Conservation (phyloP, 345 rosid species). For the Ailanthus altissimus region DNA sequence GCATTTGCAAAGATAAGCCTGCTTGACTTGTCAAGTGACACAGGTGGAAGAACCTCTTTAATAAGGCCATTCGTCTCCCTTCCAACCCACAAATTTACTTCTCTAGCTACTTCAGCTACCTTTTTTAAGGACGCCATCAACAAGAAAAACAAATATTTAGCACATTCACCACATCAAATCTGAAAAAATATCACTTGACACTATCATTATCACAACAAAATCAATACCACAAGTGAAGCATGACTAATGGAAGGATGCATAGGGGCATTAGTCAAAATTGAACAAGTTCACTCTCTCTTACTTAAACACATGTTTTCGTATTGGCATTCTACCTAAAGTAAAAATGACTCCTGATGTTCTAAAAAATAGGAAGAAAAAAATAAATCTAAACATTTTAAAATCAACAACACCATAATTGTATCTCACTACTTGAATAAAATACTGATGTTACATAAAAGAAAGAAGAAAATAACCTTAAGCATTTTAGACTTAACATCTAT, state of each 20-base stretch:
- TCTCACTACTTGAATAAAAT: too few species aligned
- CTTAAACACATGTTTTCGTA: too few species aligned
- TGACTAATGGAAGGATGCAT: background rate
- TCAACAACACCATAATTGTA: too few species aligned
- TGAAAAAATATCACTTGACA: background rate
- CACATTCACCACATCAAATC: background rate
- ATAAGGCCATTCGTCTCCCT: constrained; percentile 72
- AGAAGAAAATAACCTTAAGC: too few species aligned
- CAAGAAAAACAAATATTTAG: background rate
- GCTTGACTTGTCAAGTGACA: constrained; percentile 52
- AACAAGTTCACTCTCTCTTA: too few species aligned
- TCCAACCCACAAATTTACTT: constrained; percentile 79
- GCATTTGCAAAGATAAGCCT: constrained; percentile 68
- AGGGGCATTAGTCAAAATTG: background rate
- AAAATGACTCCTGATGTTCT: too few species aligned
- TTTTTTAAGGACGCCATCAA: constrained; percentile 26
- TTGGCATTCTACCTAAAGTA: too few species aligned
- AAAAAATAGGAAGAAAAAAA: too few species aligned
- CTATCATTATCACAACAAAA: background rate
- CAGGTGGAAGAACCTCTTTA: constrained; percentile 64
- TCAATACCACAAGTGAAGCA: background rate
- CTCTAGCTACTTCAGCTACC: constrained; percentile 61
- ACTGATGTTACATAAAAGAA: too few species aligned
- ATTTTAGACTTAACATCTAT: too few species aligned
- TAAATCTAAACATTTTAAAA: too few species aligned